These are phyloP conservation scores for Acorus calamus DNA, from an alignment of 106 monocot species.

Conservation along the genomic window DNA sequence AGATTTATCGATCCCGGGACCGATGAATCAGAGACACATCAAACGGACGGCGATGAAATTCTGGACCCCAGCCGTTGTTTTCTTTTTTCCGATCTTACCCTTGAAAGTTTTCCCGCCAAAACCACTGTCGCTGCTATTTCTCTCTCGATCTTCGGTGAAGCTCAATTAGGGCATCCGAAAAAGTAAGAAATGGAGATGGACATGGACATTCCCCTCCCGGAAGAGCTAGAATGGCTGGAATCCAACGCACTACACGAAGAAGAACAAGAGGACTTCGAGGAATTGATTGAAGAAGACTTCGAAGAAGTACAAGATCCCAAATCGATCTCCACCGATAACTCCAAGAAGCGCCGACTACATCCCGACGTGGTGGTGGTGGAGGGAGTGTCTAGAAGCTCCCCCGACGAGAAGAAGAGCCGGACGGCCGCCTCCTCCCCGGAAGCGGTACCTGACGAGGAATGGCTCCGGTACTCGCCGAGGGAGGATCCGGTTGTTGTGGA, in stretches of 20 bases:
- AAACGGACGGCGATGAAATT: too few species aligned
- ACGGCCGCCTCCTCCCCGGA: slow-evolving; percentile 2
- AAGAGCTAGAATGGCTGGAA: slow-evolving; percentile 94
- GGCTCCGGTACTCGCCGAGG: slow-evolving; percentile 43
- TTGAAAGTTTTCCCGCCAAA: slow-evolving; percentile 15
- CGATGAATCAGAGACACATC: too few species aligned
- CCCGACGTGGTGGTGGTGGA: slow-evolving; percentile 10
- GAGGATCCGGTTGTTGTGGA: slow-evolving; percentile 1
- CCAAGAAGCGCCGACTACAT: slow-evolving; percentile 10
- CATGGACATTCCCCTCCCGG: slow-evolving; percentile 54
- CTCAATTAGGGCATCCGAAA: slow-evolving; percentile 6
- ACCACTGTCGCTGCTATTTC: not conserved
- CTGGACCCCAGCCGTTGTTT: too few species aligned
- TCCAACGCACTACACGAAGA: slow-evolving; percentile 31
- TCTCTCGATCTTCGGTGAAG: not conserved
- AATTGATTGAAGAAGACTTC: slow-evolving; percentile 21
- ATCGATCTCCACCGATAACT: not conserved
- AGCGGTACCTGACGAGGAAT: slow-evolving; percentile 39
- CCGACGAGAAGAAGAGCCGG: slow-evolving; percentile 3
- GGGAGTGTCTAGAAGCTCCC: not conserved
- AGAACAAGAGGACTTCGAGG: slow-evolving; percentile 21
- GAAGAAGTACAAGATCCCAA: not conserved
- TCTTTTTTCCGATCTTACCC: too few species aligned
- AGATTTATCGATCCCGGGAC: too few species aligned
- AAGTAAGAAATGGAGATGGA: slow-evolving; percentile 27